Conservation (phyloP, 495 filamentous ascomycete species). For the Podospora bellae-mahoneyi region DNA sequence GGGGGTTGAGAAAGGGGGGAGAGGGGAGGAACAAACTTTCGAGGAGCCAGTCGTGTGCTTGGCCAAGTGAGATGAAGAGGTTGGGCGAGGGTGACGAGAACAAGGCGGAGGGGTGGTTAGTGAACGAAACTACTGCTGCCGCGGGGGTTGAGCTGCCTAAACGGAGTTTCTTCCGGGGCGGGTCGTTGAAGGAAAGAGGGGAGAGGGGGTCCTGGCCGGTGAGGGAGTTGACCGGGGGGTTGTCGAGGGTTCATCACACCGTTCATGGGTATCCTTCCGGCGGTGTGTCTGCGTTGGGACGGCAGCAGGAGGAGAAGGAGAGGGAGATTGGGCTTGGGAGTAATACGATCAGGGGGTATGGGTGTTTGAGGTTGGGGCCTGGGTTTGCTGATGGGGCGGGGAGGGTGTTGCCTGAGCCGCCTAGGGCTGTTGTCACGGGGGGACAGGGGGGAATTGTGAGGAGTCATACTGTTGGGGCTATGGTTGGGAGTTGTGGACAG, state of each 20-base stretch:
- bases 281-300: not conserved
- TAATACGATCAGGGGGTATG: conserved; percentile 8
- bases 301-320: not conserved
- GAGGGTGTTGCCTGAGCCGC: conserved; percentile 20
- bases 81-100: not conserved
- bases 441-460: conserved; percentile 4
- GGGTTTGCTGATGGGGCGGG: conserved; percentile 6
- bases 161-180: not conserved
- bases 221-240: conserved; percentile 20
- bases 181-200: conserved; percentile 8
- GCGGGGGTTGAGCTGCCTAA: not conserved
- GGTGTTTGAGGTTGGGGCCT: conserved; percentile 11
- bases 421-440: conserved; percentile 19
- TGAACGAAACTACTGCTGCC: not conserved
- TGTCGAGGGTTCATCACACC: conserved; percentile 23
- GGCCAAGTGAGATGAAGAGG: conserved; percentile 2
- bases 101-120: no score
- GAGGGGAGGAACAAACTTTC: conserved; percentile 2
- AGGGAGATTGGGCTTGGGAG: conserved; percentile 9
- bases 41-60: conserved; percentile 1
- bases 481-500: not conserved
- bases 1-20: not conserved
- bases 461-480: not conserved
- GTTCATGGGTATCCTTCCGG: conserved; percentile 16
- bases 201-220: conserved; percentile 27